Conservation (phyloP, 106 monocot species). For the Iris macrosiphon region DNA sequence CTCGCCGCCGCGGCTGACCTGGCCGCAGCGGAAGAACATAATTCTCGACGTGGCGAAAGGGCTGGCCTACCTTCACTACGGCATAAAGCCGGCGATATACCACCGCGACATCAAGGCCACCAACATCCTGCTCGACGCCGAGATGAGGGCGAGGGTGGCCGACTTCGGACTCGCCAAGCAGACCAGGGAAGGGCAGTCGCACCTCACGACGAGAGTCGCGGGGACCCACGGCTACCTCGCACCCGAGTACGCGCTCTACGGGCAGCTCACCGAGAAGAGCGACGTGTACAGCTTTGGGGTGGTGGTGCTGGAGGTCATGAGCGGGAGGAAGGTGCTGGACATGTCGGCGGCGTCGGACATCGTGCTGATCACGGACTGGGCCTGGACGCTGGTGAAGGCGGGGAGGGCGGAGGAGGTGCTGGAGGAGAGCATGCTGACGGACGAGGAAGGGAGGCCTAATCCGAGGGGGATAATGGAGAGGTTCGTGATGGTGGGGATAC, state of each 20-base stretch:
- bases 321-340: constrained; percentile 70
- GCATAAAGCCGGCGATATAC: constrained; percentile 67
- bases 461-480: constrained; percentile 62
- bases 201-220: constrained; percentile 59
- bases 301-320: constrained; percentile 68
- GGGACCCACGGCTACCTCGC: constrained; percentile 80
- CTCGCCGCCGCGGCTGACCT: constrained; percentile 17
- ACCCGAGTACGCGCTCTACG: constrained; percentile 89
- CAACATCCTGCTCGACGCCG: constrained; percentile 67
- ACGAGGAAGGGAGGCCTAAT: neutral
- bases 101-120: constrained; percentile 87
- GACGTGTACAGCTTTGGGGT: constrained; percentile 95
- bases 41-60: constrained; percentile 75
- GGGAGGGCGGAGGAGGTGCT: constrained; percentile 54
- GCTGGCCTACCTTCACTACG: constrained; percentile 67
- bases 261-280: constrained; percentile 95
- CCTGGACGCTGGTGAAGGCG: constrained; percentile 63
- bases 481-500: constrained; percentile 70
- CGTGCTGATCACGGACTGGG: constrained; percentile 85
- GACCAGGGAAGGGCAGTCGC: constrained; percentile 66
- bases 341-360: constrained; percentile 23
- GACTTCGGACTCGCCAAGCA: constrained; percentile 66
- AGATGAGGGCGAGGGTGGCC: constrained; percentile 67
- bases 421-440: constrained; percentile 22
- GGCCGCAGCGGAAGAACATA: constrained; percentile 67